Percentiles rank a stretch among this genome's conserved stretches.
Conservation (phyloP, 805 yeast species). For the Wickerhamiella nectarea region DNA sequence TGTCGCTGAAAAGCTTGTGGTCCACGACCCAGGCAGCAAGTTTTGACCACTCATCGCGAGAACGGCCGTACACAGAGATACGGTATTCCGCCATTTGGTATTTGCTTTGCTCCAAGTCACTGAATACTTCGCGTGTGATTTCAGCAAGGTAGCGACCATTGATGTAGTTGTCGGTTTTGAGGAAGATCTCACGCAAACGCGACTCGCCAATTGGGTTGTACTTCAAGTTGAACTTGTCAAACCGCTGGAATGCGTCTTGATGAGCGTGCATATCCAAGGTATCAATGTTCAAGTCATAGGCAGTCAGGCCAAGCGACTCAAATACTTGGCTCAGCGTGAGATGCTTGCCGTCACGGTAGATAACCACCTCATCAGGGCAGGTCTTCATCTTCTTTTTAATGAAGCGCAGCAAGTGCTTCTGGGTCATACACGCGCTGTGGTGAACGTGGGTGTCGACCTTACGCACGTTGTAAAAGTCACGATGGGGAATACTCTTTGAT, state of each 20-base stretch:
- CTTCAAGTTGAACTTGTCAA: constrained; percentile 92
- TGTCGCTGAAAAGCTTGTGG: constrained; percentile 78
- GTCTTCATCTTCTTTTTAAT: constrained; percentile 90
- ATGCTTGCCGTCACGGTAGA: constrained; percentile 81
- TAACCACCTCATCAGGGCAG: constrained; percentile 75
- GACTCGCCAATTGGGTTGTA: constrained; percentile 98
- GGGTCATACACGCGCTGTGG: constrained; percentile 98
- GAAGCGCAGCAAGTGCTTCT: constrained; percentile 85
- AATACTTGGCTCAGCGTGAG: constrained; percentile 82
- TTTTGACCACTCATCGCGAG: constrained; percentile 85
- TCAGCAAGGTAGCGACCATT: constrained; percentile 85
- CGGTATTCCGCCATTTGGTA: constrained; percentile 97
- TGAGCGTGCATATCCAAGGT: constrained; percentile 99
- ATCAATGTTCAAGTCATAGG: constrained; percentile 89
- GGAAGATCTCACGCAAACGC: constrained; percentile 85
- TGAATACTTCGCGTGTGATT: constrained; percentile 82
- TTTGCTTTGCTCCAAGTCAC: constrained; percentile 86
- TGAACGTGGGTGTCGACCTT: constrained; percentile 98
- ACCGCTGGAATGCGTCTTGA: constrained; percentile 93
- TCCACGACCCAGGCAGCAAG: constrained; percentile 92
- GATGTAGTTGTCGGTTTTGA: constrained; percentile 89
- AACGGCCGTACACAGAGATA: constrained; percentile 86
- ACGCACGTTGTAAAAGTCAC: constrained; percentile 93
- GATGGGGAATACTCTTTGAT: constrained; percentile 84
- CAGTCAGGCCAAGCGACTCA: constrained; percentile 77